Conservation (phyloP, 805 yeast genomes). For the Teunomyces barrocoloradensis region DNA sequence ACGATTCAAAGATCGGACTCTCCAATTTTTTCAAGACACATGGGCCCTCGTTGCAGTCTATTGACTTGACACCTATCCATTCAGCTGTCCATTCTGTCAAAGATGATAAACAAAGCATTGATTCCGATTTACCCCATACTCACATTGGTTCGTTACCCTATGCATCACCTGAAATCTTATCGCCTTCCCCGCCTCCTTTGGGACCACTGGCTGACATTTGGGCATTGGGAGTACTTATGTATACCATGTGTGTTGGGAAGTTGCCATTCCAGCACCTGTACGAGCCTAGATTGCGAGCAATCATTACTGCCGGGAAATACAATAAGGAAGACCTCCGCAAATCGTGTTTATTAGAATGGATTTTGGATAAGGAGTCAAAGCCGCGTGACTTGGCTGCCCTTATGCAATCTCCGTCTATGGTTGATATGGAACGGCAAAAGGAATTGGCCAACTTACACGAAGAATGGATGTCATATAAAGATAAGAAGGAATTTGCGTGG, state of each 20-base stretch:
- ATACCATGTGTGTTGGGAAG: constrained; percentile 68
- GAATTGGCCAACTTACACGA: constrained; percentile 14
- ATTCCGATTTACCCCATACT: constrained; percentile 53
- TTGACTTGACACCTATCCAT: constrained; percentile 28
- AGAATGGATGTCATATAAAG: constrained; percentile 15
- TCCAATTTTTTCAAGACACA: constrained; percentile 23
- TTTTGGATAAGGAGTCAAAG: constrained; percentile 15
- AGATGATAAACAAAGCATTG: constrained; percentile 19
- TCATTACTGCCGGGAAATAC: constrained; percentile 67
- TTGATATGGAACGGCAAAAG: constrained; percentile 15
- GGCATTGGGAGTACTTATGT: constrained; percentile 84
- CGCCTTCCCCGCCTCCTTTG: constrained; percentile 57
- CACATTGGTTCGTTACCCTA: constrained; percentile 90
- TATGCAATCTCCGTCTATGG: constrained; percentile 14
- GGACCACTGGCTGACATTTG: constrained; percentile 80
- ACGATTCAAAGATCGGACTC: constrained; percentile 34
- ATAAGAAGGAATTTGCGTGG: constrained; percentile 25
- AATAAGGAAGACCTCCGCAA: constrained; percentile 44
- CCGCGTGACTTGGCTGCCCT: constrained; percentile 6
- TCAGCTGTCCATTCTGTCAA: constrained; percentile 10
- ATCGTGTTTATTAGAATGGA: constrained; percentile 36
- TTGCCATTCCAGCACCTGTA: constrained; percentile 84
- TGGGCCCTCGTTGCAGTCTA: constrained; percentile 35
- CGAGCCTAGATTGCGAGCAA: constrained; percentile 73
- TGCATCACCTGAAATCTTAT: constrained; percentile 83